phyloP scores from a whole-genome alignment of 306 rosid species.

The Gillenia trifoliata region DNA sequence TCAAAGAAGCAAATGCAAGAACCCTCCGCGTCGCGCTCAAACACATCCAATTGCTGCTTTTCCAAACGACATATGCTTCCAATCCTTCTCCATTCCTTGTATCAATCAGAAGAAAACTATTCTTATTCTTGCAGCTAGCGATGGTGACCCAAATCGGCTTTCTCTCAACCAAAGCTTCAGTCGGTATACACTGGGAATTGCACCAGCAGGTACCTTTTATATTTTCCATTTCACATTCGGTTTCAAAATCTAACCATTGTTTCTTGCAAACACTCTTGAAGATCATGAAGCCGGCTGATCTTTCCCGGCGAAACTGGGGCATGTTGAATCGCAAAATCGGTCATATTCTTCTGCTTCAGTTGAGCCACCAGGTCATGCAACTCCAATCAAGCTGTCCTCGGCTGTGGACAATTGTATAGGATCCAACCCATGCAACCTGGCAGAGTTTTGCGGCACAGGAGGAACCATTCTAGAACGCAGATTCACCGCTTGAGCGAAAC shows the following conservation, averaged over 20 bases:
- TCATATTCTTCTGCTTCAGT: slow-evolving; percentile 13
- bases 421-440: slow-evolving; percentile 35
- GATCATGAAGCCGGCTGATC: not conserved
- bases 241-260: not conserved
- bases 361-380: slow-evolving; percentile 23
- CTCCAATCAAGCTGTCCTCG: not conserved
- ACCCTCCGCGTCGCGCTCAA: slow-evolving; percentile 7
- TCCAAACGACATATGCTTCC: slow-evolving; percentile 20
- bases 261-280: slow-evolving; percentile 13
- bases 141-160: slow-evolving; percentile 17
- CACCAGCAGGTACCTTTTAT: slow-evolving; percentile 21
- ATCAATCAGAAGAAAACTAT: slow-evolving; percentile 14
- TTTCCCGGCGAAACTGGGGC: slow-evolving; percentile 12
- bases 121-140: not conserved
- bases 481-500: slow-evolving; percentile 10
- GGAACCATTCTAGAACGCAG: slow-evolving; percentile 37
- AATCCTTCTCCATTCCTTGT: slow-evolving; percentile 22
- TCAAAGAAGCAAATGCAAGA: slow-evolving; percentile 16
- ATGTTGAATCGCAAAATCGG: not conserved
- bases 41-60: slow-evolving; percentile 11
- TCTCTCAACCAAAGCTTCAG: slow-evolving; percentile 35
- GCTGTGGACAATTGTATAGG: not conserved
- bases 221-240: not conserved
- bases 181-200: slow-evolving; percentile 26
- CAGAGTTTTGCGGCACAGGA: slow-evolving; percentile 13